A percentile compares a stretch with the other conserved stretches of the same genome.
phyloP scores from a whole-genome alignment of 495 filamentous ascomycete genomes.

The Paragyromitra xinjiangensis region DNA sequence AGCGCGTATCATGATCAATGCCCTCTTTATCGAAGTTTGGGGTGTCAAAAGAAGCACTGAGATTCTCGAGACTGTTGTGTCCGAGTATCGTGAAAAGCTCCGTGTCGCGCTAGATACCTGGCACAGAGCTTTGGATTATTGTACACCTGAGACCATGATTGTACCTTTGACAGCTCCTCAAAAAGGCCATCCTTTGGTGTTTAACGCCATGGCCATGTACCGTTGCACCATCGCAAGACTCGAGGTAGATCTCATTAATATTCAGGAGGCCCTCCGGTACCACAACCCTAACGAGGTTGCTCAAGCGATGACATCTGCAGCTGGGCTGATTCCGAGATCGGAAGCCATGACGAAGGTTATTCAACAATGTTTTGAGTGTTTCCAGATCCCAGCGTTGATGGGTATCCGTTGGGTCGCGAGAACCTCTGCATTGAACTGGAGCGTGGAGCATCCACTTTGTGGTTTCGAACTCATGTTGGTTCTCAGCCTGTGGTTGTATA shows the following conservation, averaged over 20 bases:
- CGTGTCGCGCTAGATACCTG: slow-evolving; percentile 94
- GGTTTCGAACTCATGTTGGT: slow-evolving; percentile 99
- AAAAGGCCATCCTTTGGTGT: slow-evolving; percentile 96
- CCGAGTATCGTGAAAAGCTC: slow-evolving; percentile 86
- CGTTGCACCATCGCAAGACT: slow-evolving; percentile 92
- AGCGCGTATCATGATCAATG: slow-evolving; percentile 98
- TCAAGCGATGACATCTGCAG: slow-evolving; percentile 91
- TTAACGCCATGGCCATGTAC: slow-evolving; percentile 98
- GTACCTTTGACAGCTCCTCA: slow-evolving; percentile 93
- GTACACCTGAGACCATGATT: slow-evolving; percentile 88
- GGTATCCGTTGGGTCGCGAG: slow-evolving; percentile 98
- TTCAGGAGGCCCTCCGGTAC: slow-evolving; percentile 96
- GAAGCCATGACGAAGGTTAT: slow-evolving; percentile 99
- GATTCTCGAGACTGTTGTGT: slow-evolving; percentile 93
- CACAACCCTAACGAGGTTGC: slow-evolving; percentile 97
- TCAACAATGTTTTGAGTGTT: slow-evolving; percentile 96
- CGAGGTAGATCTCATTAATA: slow-evolving; percentile 91
- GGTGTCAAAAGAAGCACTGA: slow-evolving; percentile 97
- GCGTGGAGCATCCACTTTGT: slow-evolving; percentile 95
- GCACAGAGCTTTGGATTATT: slow-evolving; percentile 94
- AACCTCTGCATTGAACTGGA: slow-evolving; percentile 98
- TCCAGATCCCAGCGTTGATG: slow-evolving; percentile 92
- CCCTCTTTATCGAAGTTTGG: slow-evolving; percentile 98
- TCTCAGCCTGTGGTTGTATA: slow-evolving; percentile 96
- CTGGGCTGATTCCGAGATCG: slow-evolving; percentile 91